A percentile compares a stretch with the other conserved stretches of the same genome.
phyloP scores from a whole-genome alignment of 148 eudicot species.

The Nepenthes gracilis region DNA sequence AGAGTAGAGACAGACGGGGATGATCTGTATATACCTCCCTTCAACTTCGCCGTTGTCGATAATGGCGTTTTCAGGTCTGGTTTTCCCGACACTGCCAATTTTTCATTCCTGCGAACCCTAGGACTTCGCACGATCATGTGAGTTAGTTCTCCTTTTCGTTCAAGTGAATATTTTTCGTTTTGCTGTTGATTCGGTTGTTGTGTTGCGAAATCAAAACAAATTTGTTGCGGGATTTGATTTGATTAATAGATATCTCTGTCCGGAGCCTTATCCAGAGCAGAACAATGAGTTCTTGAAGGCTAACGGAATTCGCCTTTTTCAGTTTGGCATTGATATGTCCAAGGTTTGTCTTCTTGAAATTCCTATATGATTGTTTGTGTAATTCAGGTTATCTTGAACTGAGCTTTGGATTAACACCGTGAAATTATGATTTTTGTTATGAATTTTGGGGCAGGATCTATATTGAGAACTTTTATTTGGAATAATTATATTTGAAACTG shows the following conservation, averaged over 20 bases:
- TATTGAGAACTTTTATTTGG: too few species aligned
- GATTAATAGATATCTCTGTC: constrained; percentile 31
- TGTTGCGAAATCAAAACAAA: not conserved
- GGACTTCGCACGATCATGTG: constrained; percentile 37
- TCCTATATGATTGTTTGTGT: not conserved
- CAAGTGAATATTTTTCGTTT: not conserved
- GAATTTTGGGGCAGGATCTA: too few species aligned
- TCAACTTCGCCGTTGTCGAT: constrained; percentile 40
- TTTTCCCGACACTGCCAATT: constrained; percentile 30
- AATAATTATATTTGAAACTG: too few species aligned
- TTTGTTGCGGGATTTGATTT: not conserved
- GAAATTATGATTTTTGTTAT: too few species aligned
- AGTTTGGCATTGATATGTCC: constrained; percentile 33
- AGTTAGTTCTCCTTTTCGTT: not conserved
- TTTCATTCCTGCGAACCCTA: constrained; percentile 33
- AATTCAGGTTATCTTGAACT: too few species aligned
- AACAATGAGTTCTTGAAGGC: constrained; percentile 24
- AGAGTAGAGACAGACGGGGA: not conserved
- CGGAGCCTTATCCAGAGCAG: constrained; percentile 35
- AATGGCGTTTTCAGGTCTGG: constrained; percentile 36
- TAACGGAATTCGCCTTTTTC: constrained; percentile 29
- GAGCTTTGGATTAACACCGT: too few species aligned
- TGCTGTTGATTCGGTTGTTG: not conserved
- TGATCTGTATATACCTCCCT: constrained; percentile 23
- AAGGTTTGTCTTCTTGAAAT: constrained; percentile 23